Evolutionary conservation across 2,329 filamentous ascomycete genomes (phyloP).

Genomic region (Fusarium papillatum): DNA sequence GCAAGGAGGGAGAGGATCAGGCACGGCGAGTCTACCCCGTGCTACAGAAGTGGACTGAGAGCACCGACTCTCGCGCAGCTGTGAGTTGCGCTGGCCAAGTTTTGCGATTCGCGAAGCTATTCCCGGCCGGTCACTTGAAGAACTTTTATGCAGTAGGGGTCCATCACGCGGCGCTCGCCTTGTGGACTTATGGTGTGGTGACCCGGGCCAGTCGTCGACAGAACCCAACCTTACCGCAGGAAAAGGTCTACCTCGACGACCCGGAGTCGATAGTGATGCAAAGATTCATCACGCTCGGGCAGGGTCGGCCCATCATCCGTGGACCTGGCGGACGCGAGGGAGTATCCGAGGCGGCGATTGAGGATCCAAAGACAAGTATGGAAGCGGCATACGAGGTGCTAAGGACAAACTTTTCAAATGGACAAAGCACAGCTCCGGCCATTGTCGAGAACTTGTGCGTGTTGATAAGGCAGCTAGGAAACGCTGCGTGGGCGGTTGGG

Average conservation of each 20-base stretch:
- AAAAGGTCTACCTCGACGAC: slow-evolving; percentile 68
- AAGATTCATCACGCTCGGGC: slow-evolving; percentile 69
- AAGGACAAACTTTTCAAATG: slow-evolving; percentile 62
- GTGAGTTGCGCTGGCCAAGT: slow-evolving; percentile 79
- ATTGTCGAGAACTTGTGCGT: slow-evolving; percentile 78
- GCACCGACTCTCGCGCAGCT: slow-evolving; percentile 67
- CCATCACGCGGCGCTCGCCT: slow-evolving; percentile 75
- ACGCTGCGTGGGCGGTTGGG: slow-evolving; percentile 59
- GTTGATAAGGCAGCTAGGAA: slow-evolving; percentile 72
- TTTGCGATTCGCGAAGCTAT: slow-evolving; percentile 69
- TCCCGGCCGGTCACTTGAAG: slow-evolving; percentile 67
- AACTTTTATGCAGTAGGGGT: slow-evolving; percentile 78
- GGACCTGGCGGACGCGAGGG: slow-evolving; percentile 47
- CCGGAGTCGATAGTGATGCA: slow-evolving; percentile 65
- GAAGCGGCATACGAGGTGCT: slow-evolving; percentile 70
- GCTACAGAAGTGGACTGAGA: slow-evolving; percentile 71
- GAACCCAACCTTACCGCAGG: slow-evolving; percentile 49
- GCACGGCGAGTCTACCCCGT: slow-evolving; percentile 70
- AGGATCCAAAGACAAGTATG: slow-evolving; percentile 71
- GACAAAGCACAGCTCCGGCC: slow-evolving; percentile 63
- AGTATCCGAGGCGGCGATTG: slow-evolving; percentile 57
- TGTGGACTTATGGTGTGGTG: slow-evolving; percentile 79
- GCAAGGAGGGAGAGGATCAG: slow-evolving; percentile 76
- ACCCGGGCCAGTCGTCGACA: slow-evolving; percentile 55
- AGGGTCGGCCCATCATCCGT: slow-evolving; percentile 66